These are phyloP conservation scores for Penicillium turbatum DNA, from an alignment of 495 filamentous ascomycete species.

Conservation along the genomic window DNA sequence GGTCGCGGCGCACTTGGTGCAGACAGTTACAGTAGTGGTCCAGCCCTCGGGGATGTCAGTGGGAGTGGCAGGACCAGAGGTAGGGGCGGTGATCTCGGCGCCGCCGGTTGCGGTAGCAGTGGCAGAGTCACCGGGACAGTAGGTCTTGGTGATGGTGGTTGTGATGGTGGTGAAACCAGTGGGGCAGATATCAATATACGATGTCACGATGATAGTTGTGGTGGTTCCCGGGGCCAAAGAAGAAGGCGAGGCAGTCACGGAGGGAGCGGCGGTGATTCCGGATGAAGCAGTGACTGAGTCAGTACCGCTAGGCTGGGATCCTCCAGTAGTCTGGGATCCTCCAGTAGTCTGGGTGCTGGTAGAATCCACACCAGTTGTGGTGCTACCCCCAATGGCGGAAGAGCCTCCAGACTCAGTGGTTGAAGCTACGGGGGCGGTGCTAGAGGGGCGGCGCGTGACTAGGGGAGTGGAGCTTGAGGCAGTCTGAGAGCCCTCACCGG, in stretches of 20 bases:
- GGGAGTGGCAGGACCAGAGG: constrained; percentile 14
- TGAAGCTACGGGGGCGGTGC: neutral
- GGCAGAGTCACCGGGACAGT: constrained; percentile 34
- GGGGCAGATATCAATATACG: constrained; percentile 42
- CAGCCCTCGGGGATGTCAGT: constrained; percentile 40
- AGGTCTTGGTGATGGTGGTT: constrained; percentile 36
- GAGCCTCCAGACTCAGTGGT: constrained; percentile 1
- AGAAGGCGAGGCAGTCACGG: constrained; percentile 37
- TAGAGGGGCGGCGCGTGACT: neutral
- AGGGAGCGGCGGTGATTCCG: constrained; percentile 41
- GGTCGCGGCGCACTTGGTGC: constrained; percentile 41
- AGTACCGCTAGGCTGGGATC: constrained; percentile 8
- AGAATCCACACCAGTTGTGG: neutral
- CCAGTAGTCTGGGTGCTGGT: neutral
- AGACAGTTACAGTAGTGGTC: constrained; percentile 47
- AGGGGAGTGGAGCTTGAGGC: constrained; percentile 3
- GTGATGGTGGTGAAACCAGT: constrained; percentile 45
- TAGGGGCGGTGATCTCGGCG: constrained; percentile 15
- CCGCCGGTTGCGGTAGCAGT: constrained; percentile 23
- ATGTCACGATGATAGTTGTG: constrained; percentile 41
- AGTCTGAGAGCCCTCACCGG: constrained; percentile 6
- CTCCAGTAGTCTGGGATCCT: neutral
- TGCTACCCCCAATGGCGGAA: neutral
- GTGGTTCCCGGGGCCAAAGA: constrained; percentile 22
- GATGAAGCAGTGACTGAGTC: constrained; percentile 11